These are phyloP conservation scores for Fusarium ramigenum DNA, from an alignment of 2,329 filamentous ascomycete species.

Conservation along the genomic window DNA sequence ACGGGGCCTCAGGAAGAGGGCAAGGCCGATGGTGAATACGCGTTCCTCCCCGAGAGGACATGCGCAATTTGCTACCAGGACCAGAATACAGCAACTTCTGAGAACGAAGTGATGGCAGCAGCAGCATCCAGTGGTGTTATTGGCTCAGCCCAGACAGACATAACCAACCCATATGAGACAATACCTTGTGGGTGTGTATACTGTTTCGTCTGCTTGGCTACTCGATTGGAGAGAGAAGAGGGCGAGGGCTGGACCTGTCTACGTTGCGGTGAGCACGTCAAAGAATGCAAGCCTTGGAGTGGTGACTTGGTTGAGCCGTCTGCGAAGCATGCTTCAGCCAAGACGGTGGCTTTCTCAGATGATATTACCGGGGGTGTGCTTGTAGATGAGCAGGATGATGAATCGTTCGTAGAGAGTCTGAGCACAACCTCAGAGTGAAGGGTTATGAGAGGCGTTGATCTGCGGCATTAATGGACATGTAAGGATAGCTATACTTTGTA, in stretches of 20 bases:
- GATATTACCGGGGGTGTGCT: slow-evolving; percentile 54
- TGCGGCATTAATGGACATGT: not conserved
- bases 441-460: not conserved
- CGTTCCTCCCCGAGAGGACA: slow-evolving; percentile 89
- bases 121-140: slow-evolving; percentile 79
- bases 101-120: slow-evolving; percentile 79
- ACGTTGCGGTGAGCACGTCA: slow-evolving; percentile 84
- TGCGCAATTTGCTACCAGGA: slow-evolving; percentile 98
- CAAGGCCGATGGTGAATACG: slow-evolving; percentile 75
- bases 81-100: slow-evolving; percentile 77
- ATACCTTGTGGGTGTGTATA: slow-evolving; percentile 91
- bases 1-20: slow-evolving; percentile 58
- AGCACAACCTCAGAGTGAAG: slow-evolving; percentile 34
- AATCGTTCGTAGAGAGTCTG: slow-evolving; percentile 36
- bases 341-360: slow-evolving; percentile 71
- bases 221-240: slow-evolving; percentile 88
- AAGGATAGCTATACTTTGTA: slow-evolving; percentile 20
- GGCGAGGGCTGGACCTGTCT: slow-evolving; percentile 94
- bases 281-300: slow-evolving; percentile 88
- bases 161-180: slow-evolving; percentile 95
- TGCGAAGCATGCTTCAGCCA: slow-evolving; percentile 55
- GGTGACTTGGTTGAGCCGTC: slow-evolving; percentile 81
- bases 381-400: slow-evolving; percentile 43
- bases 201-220: slow-evolving; percentile 95
- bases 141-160: slow-evolving; percentile 88